Conservation (phyloP, 148 eudicot species). For the Amaranthus cruentus region DNA sequence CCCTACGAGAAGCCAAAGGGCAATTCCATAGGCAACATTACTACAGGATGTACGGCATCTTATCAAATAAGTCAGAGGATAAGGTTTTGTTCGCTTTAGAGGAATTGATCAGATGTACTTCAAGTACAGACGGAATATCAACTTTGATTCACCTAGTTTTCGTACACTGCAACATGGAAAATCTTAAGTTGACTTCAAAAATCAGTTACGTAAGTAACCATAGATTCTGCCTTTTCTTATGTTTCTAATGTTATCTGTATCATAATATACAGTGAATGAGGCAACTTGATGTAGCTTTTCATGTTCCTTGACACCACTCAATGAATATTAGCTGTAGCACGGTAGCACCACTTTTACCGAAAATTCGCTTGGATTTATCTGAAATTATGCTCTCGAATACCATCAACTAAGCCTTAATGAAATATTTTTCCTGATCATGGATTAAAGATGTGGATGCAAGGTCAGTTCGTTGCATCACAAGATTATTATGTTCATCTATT, state of each 20-base stretch:
- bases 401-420: too few relatives aligned
- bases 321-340: too few relatives aligned
- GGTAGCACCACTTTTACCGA: too few relatives aligned
- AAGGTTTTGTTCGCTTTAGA: background rate
- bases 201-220: background rate
- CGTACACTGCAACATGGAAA: background rate
- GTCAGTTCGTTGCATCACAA: too few relatives aligned
- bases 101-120: constrained; percentile 14
- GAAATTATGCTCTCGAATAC: too few relatives aligned
- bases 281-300: constrained; percentile 1
- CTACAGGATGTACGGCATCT: constrained; percentile 5
- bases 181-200: background rate
- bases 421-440: too few relatives aligned
- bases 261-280: background rate
- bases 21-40: background rate
- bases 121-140: constrained; percentile 14
- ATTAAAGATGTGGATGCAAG: too few relatives aligned
- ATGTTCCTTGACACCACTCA: background rate
- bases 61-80: constrained; percentile 8
- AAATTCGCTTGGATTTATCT: too few relatives aligned
- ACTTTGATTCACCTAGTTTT: background rate
- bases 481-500: too few relatives aligned
- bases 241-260: background rate
- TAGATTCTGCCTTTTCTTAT: background rate
- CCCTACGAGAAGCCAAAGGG: constrained; percentile 12